phyloP scores from a whole-genome alignment of 495 filamentous ascomycete species.

The Penicillium canescens region DNA sequence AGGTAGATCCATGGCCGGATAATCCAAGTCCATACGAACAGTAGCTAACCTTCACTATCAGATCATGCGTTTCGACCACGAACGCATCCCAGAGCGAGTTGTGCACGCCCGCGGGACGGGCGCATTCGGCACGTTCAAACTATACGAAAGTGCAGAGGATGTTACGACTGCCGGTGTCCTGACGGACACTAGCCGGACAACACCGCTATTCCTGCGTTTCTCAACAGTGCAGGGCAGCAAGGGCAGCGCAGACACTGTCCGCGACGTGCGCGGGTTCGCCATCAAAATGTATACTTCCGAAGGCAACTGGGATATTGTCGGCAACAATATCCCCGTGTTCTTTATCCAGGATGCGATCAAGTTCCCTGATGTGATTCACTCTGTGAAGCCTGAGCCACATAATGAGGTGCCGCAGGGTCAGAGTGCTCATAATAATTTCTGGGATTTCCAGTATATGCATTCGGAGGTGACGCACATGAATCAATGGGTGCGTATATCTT shows the following conservation, averaged over 20 bases:
- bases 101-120: conserved; percentile 84
- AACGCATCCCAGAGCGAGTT: conserved; percentile 85
- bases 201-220: conserved; percentile 79
- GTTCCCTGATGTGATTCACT: conserved; percentile 73
- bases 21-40: background rate
- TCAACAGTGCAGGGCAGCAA: conserved; percentile 79
- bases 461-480: conserved; percentile 83
- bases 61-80: conserved; percentile 83
- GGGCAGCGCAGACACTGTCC: conserved; percentile 77
- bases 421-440: conserved; percentile 63
- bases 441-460: conserved; percentile 56
- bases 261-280: conserved; percentile 81
- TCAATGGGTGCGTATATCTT: conserved; percentile 61
- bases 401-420: conserved; percentile 68
- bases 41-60: conserved; percentile 23
- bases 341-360: conserved; percentile 75
- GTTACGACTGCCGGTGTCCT: conserved; percentile 71
- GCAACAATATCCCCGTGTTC: conserved; percentile 75
- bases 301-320: conserved; percentile 69
- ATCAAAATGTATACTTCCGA: conserved; percentile 68
- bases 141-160: conserved; percentile 68
- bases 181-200: conserved; percentile 77
- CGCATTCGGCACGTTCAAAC: conserved; percentile 81
- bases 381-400: conserved; percentile 79
- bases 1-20: conserved; percentile 41